These are phyloP conservation scores for Petunia hybrid DNA, from an alignment of 305 asterid genomes.

Conservation along the genomic window DNA sequence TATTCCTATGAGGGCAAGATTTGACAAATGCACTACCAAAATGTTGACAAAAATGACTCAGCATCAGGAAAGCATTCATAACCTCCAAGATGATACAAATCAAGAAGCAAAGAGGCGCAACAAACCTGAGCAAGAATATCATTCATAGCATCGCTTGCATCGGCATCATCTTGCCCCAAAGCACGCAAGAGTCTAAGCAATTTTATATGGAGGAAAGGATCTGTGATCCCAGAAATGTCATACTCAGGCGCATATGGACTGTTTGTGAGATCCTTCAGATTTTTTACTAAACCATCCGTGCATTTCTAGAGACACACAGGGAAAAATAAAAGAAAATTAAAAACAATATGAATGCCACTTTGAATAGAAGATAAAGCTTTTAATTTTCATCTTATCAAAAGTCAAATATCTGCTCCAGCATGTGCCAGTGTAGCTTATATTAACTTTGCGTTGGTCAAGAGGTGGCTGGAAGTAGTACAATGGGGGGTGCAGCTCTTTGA, in stretches of 20 bases:
- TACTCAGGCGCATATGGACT: constrained; percentile 97
- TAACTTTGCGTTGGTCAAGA: not conserved
- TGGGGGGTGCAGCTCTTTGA: constrained; percentile 15
- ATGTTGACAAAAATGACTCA: not conserved
- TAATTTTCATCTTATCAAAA: constrained; percentile 12
- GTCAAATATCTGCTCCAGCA: constrained; percentile 26
- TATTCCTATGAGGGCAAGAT: constrained; percentile 18
- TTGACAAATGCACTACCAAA: not conserved
- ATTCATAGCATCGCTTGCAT: constrained; percentile 95
- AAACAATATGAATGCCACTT: not conserved
- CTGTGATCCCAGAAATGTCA: constrained; percentile 92
- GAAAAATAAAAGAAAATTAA: constrained; percentile 29
- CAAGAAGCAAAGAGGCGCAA: constrained; percentile 26
- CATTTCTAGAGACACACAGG: constrained; percentile 71
- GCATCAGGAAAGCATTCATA: not conserved
- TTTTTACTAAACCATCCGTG: constrained; percentile 91
- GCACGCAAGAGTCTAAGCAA: constrained; percentile 82
- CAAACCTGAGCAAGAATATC: constrained; percentile 98
- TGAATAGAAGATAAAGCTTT: constrained; percentile 20
- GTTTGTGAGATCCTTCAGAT: constrained; percentile 91
- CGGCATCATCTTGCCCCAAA: constrained; percentile 93
- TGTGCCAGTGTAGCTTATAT: constrained; percentile 20
- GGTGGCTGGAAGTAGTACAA: constrained; percentile 21
- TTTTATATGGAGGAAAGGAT: constrained; percentile 92
- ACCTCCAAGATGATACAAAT: constrained; percentile 14